Evolutionary conservation across 2,329 filamentous ascomycete genomes (phyloP), one percentile per base, ranked within the genome.

Genomic region (Xylaria sp.): DNA sequence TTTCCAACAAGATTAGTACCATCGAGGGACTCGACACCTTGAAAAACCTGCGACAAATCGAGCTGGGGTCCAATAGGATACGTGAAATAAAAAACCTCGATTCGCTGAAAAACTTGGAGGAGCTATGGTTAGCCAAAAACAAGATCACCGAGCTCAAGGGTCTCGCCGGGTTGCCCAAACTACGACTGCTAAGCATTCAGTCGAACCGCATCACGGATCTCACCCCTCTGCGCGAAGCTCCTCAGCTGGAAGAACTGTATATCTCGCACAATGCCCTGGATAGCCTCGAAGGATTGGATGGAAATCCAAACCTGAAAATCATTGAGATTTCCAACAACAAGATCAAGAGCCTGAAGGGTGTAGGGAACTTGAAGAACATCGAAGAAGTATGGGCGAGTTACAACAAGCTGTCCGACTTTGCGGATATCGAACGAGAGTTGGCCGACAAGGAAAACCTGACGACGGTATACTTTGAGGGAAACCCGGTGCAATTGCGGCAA

Each of bases 401-500:
- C 72, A 97, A 96, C 73, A 79, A 89, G 64, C 72, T 99, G 21
- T 76, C 76, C 18, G 90, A 90, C 69, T 96, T 97, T 66, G 78
- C 80, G 40, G 92, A 97, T 67, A 83, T 97, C 2, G 89, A 97
- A 74, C 82, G 81, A 51, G 83, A 90, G 64, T 74, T 99, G 60
- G 81, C 76, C 48, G 89, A 94, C 68, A 97, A 96, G 77, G 78
- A 89, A 68, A 77, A 87, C 37, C 74, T 97, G 63, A 85, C 87
- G 56, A 97, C 94, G 1, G 93, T 99, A 9, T 99, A 99, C 71
- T 95, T 99, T 62, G 94, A 99, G 70, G 92, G 92, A 1, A 97
- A 96, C 66, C 93, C 92, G 21, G 72, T 99, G 64, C 94, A 99
- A 75, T 79, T 86, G 56, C 82, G 81, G 50, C 85, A 83, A 4